A percentile compares a stretch with the other conserved stretches of the same genome.
Evolutionary conservation across 768 basidiomycete genomes (phyloP).

Genomic region (Amanita molliuscula): DNA sequence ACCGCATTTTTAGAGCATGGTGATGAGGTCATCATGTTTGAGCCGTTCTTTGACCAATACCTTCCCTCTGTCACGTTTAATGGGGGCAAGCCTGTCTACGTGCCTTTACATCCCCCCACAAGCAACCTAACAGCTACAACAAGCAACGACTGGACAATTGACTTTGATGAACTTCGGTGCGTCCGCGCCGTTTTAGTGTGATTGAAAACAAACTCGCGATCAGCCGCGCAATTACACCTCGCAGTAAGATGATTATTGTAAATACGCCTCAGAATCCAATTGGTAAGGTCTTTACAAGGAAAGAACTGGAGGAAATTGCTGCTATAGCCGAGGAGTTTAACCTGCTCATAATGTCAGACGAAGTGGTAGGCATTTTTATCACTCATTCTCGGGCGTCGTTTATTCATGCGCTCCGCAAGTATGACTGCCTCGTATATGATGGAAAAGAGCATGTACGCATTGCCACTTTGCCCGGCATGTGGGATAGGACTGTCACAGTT

Average conservation of each 20-base stretch:
- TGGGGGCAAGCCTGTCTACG: slow-evolving; percentile 86
- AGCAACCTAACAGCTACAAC: slow-evolving; percentile 33
- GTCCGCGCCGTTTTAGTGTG: slow-evolving; percentile 9
- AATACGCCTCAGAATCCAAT: slow-evolving; percentile 98
- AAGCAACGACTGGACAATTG: slow-evolving; percentile 80
- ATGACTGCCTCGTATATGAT: slow-evolving; percentile 89
- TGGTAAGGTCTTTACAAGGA: slow-evolving; percentile 88
- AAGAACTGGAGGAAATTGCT: slow-evolving; percentile 81
- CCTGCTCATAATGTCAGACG: slow-evolving; percentile 87
- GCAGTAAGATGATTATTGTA: slow-evolving; percentile 89
- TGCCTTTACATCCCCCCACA: slow-evolving; percentile 86
- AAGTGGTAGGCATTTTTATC: slow-evolving; percentile 53
- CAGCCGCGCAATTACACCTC: slow-evolving; percentile 75
- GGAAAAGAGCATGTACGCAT: slow-evolving; percentile 85
- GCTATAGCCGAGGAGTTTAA: slow-evolving; percentile 86
- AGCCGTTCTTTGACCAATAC: slow-evolving; percentile 97
- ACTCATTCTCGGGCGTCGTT: not conserved
- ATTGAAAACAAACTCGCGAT: not conserved
- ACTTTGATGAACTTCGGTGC: slow-evolving; percentile 81
- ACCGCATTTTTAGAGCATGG: slow-evolving; percentile 85
- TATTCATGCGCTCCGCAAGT: slow-evolving; percentile 33
- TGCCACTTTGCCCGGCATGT: slow-evolving; percentile 94
- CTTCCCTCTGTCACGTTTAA: slow-evolving; percentile 90
- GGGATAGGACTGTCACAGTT: slow-evolving; percentile 95
- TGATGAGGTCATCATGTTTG: slow-evolving; percentile 98